Evolutionary conservation across 768 basidiomycete species (phyloP).

Genomic region (Termitomyces sp.): DNA sequence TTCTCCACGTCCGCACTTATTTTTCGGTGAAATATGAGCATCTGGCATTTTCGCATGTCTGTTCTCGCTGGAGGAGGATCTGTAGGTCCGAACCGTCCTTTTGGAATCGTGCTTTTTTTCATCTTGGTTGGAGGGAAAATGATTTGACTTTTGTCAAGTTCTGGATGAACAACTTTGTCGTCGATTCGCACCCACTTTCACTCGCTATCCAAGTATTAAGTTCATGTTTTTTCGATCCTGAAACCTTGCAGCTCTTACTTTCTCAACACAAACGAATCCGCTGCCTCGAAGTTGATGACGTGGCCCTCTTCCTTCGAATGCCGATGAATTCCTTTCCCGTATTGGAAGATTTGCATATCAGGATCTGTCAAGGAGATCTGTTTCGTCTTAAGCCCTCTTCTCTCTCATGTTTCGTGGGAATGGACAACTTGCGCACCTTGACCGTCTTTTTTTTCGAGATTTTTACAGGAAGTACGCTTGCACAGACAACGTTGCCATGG

Average conservation of each 20-base stretch:
- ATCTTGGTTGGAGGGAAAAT: background rate
- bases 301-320: background rate
- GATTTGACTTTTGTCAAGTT: background rate
- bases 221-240: rapidly evolving
- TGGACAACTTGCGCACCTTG: no score
- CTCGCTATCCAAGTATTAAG: background rate
- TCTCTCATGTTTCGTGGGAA: no score
- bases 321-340: background rate
- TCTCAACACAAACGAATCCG: background rate
- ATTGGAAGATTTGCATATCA: background rate
- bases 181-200: background rate
- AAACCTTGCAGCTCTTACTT: background rate
- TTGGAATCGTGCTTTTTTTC: background rate
- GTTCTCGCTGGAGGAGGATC: background rate
- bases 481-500: no score
- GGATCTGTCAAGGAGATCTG: no score
- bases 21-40: background rate
- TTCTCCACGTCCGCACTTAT: background rate
- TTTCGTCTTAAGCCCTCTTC: no score
- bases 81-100: background rate
- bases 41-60: background rate
- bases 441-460: no score
- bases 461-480: no score
- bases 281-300: background rate
- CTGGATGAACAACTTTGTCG: background rate